Conservation (phyloP, 805 yeast genomes). For the Sungouiozyma ichnusensis region DNA sequence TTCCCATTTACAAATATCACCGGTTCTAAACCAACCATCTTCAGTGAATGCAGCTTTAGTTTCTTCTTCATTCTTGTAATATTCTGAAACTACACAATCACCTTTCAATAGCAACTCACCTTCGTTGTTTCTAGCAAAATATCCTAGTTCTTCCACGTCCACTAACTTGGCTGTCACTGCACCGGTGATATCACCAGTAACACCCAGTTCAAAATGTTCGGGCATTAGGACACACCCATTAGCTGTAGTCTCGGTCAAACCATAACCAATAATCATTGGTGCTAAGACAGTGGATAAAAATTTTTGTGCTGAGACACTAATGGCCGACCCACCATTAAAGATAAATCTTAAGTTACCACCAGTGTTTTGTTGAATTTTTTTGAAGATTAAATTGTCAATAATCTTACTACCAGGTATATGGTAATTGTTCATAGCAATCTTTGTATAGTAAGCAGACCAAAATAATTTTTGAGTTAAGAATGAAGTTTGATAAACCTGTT, state of each 20-base stretch:
- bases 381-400: conserved; percentile 65
- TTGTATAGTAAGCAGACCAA: conserved; percentile 80
- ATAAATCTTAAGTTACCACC: conserved; percentile 74
- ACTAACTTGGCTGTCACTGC: conserved; percentile 79
- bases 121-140: conserved; percentile 79
- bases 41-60: conserved; percentile 64
- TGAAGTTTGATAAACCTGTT: conserved; percentile 61
- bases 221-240: conserved; percentile 66
- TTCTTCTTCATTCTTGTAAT: conserved; percentile 75
- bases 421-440: conserved; percentile 48
- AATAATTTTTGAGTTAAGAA: conserved; percentile 63
- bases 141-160: conserved; percentile 87
- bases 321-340: conserved; percentile 89
- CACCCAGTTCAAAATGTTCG: conserved; percentile 54
- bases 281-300: conserved; percentile 68
- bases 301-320: conserved; percentile 69
- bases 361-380: conserved; percentile 84
- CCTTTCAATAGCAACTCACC: conserved; percentile 88
- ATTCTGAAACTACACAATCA: conserved; percentile 58
- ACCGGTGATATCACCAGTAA: conserved; percentile 76
- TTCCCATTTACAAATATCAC: conserved; percentile 95
- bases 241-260: conserved; percentile 93
- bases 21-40: conserved; percentile 92
- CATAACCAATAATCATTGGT: conserved; percentile 90
- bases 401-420: conserved; percentile 62